These are phyloP conservation scores for Striga hermonthica DNA, from an alignment of 305 asterid species.

Conservation along the genomic window DNA sequence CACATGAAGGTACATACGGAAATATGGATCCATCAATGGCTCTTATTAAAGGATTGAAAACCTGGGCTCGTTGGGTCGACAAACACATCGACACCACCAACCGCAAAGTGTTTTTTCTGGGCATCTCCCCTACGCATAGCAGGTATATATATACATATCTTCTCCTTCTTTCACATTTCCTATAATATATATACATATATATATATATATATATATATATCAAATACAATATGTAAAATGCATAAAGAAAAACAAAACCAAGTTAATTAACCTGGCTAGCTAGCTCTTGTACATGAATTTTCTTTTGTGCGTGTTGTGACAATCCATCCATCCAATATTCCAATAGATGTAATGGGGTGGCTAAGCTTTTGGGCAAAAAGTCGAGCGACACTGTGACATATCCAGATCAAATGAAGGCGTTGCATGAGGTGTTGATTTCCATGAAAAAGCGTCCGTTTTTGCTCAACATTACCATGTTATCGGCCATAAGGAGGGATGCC, in stretches of 20 bases:
- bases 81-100: slow-evolving; percentile 51
- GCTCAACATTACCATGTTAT: slow-evolving; percentile 78
- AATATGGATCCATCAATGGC: too few relatives aligned
- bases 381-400: slow-evolving; percentile 43
- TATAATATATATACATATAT: too few relatives aligned
- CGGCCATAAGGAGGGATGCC: slow-evolving; percentile 90
- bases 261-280: too few relatives aligned
- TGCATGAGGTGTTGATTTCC: slow-evolving; percentile 48
- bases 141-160: slow-evolving; percentile 58
- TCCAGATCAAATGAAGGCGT: slow-evolving; percentile 62
- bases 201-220: slow-evolving; percentile 31
- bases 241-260: too few relatives aligned
- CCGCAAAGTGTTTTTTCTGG: slow-evolving; percentile 73
- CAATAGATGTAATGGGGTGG: too few relatives aligned
- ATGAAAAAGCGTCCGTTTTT: slow-evolving; percentile 71
- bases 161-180: too few relatives aligned
- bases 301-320: too few relatives aligned
- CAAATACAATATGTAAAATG: too few relatives aligned
- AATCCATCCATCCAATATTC: too few relatives aligned
- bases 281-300: too few relatives aligned
- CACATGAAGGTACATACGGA: too few relatives aligned
- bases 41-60: slow-evolving; percentile 45
- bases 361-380: slow-evolving; percentile 16
- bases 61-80: slow-evolving; percentile 92
- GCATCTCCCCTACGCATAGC: slow-evolving; percentile 91